phyloP scores from a whole-genome alignment of 306 rosid species.

The Pyrus bretschneideri region DNA sequence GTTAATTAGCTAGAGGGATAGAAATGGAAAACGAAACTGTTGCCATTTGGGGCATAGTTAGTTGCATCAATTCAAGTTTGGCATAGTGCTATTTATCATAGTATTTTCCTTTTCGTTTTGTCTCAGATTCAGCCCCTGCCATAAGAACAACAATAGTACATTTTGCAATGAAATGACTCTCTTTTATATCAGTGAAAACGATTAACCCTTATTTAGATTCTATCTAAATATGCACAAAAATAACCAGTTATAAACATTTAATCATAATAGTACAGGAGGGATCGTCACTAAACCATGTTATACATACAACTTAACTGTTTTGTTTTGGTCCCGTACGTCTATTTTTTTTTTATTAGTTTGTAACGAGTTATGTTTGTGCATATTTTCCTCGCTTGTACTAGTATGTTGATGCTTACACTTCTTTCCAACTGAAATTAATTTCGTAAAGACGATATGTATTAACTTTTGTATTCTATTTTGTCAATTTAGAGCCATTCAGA shows the following conservation, averaged over 20 bases:
- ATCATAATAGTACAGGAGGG: background rate
- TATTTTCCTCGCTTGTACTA: background rate
- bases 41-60: too few relatives aligned
- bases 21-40: background rate
- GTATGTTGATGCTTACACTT: background rate
- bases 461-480: background rate
- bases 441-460: background rate
- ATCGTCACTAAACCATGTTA: background rate
- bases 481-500: constrained; percentile 59
- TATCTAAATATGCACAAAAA: background rate
- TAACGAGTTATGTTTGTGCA: background rate
- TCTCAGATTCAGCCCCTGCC: background rate
- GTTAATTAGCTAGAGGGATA: background rate
- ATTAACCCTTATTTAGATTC: background rate
- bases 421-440: background rate
- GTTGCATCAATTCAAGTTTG: background rate
- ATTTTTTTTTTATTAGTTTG: background rate
- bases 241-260: too few relatives aligned
- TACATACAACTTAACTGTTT: background rate
- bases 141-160: background rate
- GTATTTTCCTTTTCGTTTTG: background rate
- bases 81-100: background rate
- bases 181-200: background rate
- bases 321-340: background rate
- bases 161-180: background rate